Evolutionary conservation across 2,329 filamentous ascomycete species (phyloP), one percentile per base, ranked within the genome.

Genomic region (Aspergillus oerlinghausenensis): DNA sequence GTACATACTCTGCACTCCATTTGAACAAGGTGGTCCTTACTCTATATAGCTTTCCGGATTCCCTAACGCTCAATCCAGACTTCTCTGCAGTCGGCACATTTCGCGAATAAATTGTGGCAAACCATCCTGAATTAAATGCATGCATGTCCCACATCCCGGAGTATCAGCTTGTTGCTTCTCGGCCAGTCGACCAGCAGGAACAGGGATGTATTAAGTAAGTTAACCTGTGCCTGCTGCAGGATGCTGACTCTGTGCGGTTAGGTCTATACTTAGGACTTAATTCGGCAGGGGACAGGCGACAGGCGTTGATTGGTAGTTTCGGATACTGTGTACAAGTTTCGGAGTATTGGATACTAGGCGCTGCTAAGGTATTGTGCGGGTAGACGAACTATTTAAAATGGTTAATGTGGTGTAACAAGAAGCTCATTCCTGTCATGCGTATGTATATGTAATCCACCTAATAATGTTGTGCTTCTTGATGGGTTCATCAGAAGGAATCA

Each of bases 1-100:
- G 14, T 38, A 38, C 5, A 5, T 38, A 38, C 14, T 38, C 14
- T 38, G 14, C 14, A 17, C 8, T 42, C 17, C n/a, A 59, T 59
- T 49, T 52, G 51, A 49, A 45, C 56, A 53, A 56, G 59, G 54
- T 55, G 38, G 60, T 59, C 62, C 61, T 59, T 64, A 52, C 56
- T 53, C 45, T 28, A 21, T 52, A 47, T 29, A 29, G 32, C 32
- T 6, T 35, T 14, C 32, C 32, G 11, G 32, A 35, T 35, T 3
- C 32, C 42, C 43, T 28, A 9, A 14, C 19, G n/a, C 19, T 45
- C 2, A 8, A 45, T 45, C 7, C 14, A 38, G 32, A 17, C 8
- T 23, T 45, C 19, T 45, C 42, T 23, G 42, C 42, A 38, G 5
- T 17, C 32, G 6, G 14, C 11, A 23, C 21, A 45, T 45, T 23